phyloP scores from a whole-genome alignment of 345 rosid species.

The Salix arbutifolia region DNA sequence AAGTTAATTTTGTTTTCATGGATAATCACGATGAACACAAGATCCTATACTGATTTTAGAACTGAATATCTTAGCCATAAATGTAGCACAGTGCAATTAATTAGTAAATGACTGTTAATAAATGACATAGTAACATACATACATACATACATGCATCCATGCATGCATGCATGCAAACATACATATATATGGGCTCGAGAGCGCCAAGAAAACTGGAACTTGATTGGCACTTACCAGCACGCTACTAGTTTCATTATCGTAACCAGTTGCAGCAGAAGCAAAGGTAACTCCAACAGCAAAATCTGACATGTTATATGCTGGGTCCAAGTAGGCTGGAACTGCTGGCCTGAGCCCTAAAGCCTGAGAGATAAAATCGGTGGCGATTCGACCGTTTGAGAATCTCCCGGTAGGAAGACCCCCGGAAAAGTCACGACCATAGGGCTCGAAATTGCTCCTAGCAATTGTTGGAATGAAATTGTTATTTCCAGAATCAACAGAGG shows the following conservation, averaged over 20 bases:
- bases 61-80: no score
- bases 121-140: no score
- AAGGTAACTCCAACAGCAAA: constrained; percentile 26
- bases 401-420: constrained; percentile 24
- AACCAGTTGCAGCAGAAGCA: constrained; percentile 36
- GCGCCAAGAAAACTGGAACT: neutral
- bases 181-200: no score
- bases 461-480: constrained; percentile 18
- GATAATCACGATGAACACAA: no score
- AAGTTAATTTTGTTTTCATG: no score
- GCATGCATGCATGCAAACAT: no score
- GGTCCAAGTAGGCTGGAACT: constrained; percentile 27
- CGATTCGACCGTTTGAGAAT: constrained; percentile 28
- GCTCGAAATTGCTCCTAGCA: constrained; percentile 23
- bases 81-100: no score
- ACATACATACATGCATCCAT: no score
- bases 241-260: constrained; percentile 26
- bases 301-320: constrained; percentile 19
- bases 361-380: constrained; percentile 25
- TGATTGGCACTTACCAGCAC: constrained; percentile 13
- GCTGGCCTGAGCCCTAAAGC: constrained; percentile 19
- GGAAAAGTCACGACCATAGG: constrained; percentile 21
- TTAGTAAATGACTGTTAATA: no score
- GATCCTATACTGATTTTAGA: no score
- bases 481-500: constrained; percentile 26